phyloP scores from a whole-genome alignment of 306 rosid genomes.

The Gynostemma pentaphyllum region DNA sequence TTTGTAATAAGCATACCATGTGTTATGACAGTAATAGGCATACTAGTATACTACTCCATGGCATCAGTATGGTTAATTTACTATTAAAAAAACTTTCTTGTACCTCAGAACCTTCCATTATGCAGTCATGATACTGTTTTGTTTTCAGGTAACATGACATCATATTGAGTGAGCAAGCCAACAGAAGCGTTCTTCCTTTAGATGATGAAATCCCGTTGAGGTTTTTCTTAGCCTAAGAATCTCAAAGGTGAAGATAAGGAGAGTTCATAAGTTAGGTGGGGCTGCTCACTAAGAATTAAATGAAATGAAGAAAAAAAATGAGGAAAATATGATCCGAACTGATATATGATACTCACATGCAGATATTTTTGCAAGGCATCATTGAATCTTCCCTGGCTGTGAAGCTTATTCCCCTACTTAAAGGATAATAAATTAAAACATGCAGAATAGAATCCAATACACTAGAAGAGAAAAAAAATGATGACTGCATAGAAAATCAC shows the following conservation, averaged over 20 bases:
- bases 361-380: slow-evolving; percentile 72
- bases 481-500: not conserved
- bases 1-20: not conserved
- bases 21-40: not conserved
- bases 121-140: slow-evolving; percentile 61
- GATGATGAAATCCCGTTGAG: slow-evolving; percentile 50
- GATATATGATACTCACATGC: slow-evolving; percentile 40
- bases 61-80: slow-evolving; percentile 8
- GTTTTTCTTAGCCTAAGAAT: slow-evolving; percentile 77
- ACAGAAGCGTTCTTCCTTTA: slow-evolving; percentile 51
- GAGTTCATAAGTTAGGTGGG: not conserved
- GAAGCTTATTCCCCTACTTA: slow-evolving; percentile 81
- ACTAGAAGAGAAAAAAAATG: not conserved
- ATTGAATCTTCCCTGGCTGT: slow-evolving; percentile 55
- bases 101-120: slow-evolving; percentile 93
- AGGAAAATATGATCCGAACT: slow-evolving; percentile 8
- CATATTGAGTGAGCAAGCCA: slow-evolving; percentile 92
- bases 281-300: not conserved
- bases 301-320: not conserved
- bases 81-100: slow-evolving; percentile 10
- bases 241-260: slow-evolving; percentile 16
- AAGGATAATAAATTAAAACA: slow-evolving; percentile 18
- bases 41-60: slow-evolving; percentile 1
- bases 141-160: slow-evolving; percentile 97
- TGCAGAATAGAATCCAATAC: slow-evolving; percentile 2